Base-by-base conservation (phyloP, 306 rosid genomes). In the Parietaria judaica region DNA sequence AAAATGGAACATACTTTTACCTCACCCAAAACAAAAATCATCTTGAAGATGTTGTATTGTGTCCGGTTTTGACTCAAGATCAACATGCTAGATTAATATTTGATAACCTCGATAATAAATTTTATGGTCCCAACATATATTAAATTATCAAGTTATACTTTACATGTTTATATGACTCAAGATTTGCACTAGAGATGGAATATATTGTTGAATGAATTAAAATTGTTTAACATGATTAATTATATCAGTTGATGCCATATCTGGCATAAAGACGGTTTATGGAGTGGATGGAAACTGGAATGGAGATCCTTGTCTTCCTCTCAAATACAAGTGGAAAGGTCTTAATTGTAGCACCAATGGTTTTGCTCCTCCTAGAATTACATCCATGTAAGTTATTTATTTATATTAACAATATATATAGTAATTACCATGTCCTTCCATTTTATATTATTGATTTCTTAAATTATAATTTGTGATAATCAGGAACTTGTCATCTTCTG, bases 281-380 rank as follows among this genome's bases (percentile, higher is more conserved):
- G 54, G 14, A 5, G 56, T 76, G 63, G 54, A 37, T 49, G 79
- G 59, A 71, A 54, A 66, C 14, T 85, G 84, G 82, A 53, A 80
- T 77, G 82, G 80, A 66, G 88, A 81, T 46, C 88, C 78, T 44
- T 79, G 86, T 52, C 69, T 68, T 63, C 87, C 80, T 1, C 31
- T 48, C 4, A 52, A 3, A 17, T 62, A 58, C 63, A 16, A 72
- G 7, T 75, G 88, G 95, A 66, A 69, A 36, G 83, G 84, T 58
- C 68, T 84, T 36, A 69, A 46, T 14, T 79, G 79, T 44, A 79
- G 65, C 47, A 0, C 16, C 61, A 35, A 54, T 13, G 80, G 65
- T 36, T 53, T 70, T 50, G 34, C 61, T 39, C 8, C 79, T 7
- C 82, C 69, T 0, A 70, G 67, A 58, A 81, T 79, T 38, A 73